Conservation (phyloP, 345 rosid species). For the Brassica carinata region DNA sequence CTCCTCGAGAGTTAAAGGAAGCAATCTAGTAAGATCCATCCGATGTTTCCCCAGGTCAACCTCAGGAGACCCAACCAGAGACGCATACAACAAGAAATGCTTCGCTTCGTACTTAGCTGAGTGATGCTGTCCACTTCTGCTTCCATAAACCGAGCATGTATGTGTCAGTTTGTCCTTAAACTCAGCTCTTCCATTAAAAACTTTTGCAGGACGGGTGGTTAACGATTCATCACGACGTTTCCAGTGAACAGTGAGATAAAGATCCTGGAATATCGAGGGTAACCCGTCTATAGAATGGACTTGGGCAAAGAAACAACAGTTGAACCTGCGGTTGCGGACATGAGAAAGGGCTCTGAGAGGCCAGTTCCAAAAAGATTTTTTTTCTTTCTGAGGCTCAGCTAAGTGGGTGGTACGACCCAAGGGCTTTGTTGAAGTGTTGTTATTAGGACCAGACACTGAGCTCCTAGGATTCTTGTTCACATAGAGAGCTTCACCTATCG, state of each 20-base stretch:
- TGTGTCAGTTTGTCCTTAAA: slow-evolving; percentile 74
- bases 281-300: slow-evolving; percentile 72
- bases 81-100: slow-evolving; percentile 81
- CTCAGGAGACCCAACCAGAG: slow-evolving; percentile 60
- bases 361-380: slow-evolving; percentile 90
- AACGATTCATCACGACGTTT: slow-evolving; percentile 79
- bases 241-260: slow-evolving; percentile 77
- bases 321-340: slow-evolving; percentile 64
- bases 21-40: slow-evolving; percentile 85
- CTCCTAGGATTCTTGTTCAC: slow-evolving; percentile 51
- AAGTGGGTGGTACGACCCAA: slow-evolving; percentile 48
- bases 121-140: slow-evolving; percentile 80
- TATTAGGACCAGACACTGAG: slow-evolving; percentile 39
- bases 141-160: slow-evolving; percentile 76
- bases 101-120: slow-evolving; percentile 95
- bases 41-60: slow-evolving; percentile 96
- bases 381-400: slow-evolving; percentile 63
- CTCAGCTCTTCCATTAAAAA: slow-evolving; percentile 63
- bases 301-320: slow-evolving; percentile 77
- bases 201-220: slow-evolving; percentile 66
- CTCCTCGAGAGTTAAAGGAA: slow-evolving; percentile 92
- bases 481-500: slow-evolving; percentile 76
- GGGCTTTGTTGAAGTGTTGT: slow-evolving; percentile 45
- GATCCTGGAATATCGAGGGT: slow-evolving; percentile 57
- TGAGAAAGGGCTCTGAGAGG: slow-evolving; percentile 78